Base-by-base conservation (phyloP, 2,329 filamentous ascomycete species). In the Scedosporium apiospermum region DNA sequence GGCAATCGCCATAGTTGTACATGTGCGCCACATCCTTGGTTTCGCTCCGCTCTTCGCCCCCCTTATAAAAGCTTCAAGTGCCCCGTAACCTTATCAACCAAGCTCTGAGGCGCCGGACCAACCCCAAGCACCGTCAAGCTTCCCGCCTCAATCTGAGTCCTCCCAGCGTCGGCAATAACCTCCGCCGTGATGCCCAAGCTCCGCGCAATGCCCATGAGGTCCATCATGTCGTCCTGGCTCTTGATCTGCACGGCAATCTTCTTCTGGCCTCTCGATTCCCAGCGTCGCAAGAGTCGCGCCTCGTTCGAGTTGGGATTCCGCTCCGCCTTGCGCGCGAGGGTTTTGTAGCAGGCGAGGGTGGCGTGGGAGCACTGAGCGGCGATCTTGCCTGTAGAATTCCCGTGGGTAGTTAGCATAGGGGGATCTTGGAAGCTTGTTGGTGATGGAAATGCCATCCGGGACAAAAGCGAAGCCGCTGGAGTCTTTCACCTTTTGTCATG, bases 291-390 rank as follows among this genome's bases (percentile, higher is more conserved):
- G 61, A 96, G 78, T 53, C 78, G 78, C 63, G 86, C 83, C 57
- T 82, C 79, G 14, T 83, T 74, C 26, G 80, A 80, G 44, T 78
- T 74, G 49, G 82, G 76, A 61, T 81, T 77, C 61, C 77, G 74
- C 2, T 79, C 74, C n/a, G 84, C 78, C 62, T 78, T 75, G 55
- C 79, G 76, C 63, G 85, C 76, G 66, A 96, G 86, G 64, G 87
- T 79, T 78, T 97, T 98, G 86, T 96, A 99, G 83, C 93, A 98
- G 62, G 93, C 93, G 63, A 99, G 87, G 3, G 93, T 96, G n/a
- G 95, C 95, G 76, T 98, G 95, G 59, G 88, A 90, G 77, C 90
- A 93, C 77, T 98, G 95, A 6, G 95, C 95, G 63, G 91, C 95
- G 70, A 98, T 97, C 82, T 99, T 99, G 70, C 93, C 93, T 96